Conservation (phyloP, 371 early-diverging fungal genomes). For the Mucor circinelloides region DNA sequence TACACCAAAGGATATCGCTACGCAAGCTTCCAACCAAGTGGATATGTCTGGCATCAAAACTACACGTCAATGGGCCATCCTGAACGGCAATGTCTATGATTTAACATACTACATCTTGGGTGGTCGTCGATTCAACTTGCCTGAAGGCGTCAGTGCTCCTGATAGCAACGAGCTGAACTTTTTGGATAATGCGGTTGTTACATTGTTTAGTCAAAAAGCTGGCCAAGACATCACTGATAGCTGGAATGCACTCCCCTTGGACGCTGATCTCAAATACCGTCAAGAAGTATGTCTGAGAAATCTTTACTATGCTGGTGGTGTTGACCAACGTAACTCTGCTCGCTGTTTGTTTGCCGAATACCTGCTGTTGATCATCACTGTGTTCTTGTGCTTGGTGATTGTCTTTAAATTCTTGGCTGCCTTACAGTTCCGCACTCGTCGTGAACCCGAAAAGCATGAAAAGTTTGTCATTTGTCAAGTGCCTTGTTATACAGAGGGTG, state of each 20-base stretch:
- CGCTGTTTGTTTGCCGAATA: constrained; percentile 86
- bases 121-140: constrained; percentile 29
- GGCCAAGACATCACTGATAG: constrained; percentile 65
- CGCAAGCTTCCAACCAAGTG: constrained; percentile 34
- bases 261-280: constrained; percentile 26
- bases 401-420: constrained; percentile 92
- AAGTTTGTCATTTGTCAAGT: constrained; percentile 92
- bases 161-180: constrained; percentile 37
- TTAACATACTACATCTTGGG: constrained; percentile 56
- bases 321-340: constrained; percentile 79
- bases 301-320: constrained; percentile 79
- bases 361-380: constrained; percentile 75
- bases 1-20: constrained; percentile 31
- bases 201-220: constrained; percentile 58
- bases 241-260: constrained; percentile 50
- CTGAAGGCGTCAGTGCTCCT: constrained; percentile 19
- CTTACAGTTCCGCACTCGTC: constrained; percentile 68
- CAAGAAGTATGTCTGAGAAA: constrained; percentile 70
- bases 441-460: constrained; percentile 83
- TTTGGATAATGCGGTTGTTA: constrained; percentile 54
- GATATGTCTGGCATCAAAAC: constrained; percentile 28
- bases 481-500: constrained; percentile 85
- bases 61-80: constrained; percentile 50
- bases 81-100: constrained; percentile 63
- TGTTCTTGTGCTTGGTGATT: constrained; percentile 78